These are phyloP conservation scores for Lactarius tabidus DNA, from an alignment of 768 basidiomycete genomes.

Conservation along the genomic window DNA sequence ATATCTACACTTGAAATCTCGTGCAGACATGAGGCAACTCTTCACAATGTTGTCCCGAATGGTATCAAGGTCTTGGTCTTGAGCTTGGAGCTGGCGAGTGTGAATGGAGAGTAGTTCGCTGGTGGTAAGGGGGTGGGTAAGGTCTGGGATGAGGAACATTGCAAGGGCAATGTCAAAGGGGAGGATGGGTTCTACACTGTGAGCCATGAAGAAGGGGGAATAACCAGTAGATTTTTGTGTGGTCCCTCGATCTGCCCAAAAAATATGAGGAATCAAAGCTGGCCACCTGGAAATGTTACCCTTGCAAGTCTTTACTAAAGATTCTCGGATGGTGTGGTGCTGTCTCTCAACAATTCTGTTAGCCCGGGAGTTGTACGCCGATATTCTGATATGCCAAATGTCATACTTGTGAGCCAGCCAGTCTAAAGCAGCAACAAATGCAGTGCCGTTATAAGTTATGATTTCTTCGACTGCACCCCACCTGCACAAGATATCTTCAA, in stretches of 20 bases:
- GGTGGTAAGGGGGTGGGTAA: too few relatives aligned
- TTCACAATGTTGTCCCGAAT: too few relatives aligned
- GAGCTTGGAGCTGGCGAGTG: too few relatives aligned
- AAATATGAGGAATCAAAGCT: slow-evolving; percentile 22
- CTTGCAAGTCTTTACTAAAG: slow-evolving; percentile 31
- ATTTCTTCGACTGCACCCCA: too few relatives aligned
- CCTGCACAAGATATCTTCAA: too few relatives aligned
- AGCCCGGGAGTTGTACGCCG: too few relatives aligned
- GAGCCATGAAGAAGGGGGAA: slow-evolving; percentile 29
- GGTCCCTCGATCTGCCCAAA: slow-evolving; percentile 30
- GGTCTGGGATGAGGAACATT: slow-evolving; percentile 33
- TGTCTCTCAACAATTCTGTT: slow-evolving; percentile 37
- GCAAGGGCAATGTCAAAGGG: slow-evolving; percentile 35
- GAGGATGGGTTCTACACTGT: slow-evolving; percentile 32
- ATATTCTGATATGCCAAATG: slow-evolving; percentile 33
- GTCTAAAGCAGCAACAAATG: background rate
- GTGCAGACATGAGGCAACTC: too few relatives aligned
- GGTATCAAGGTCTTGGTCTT: too few relatives aligned
- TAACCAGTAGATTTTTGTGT: slow-evolving; percentile 26
- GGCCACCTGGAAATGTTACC: slow-evolving; percentile 29
- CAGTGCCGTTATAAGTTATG: background rate
- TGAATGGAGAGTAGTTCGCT: too few relatives aligned
- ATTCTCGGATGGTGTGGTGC: slow-evolving; percentile 36
- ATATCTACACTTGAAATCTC: too few relatives aligned
- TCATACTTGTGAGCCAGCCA: background rate